A percentile compares a stretch with the other conserved stretches of the same genome.
phyloP scores from a whole-genome alignment of 495 filamentous ascomycete species.

The Penicillium waksmanii region DNA sequence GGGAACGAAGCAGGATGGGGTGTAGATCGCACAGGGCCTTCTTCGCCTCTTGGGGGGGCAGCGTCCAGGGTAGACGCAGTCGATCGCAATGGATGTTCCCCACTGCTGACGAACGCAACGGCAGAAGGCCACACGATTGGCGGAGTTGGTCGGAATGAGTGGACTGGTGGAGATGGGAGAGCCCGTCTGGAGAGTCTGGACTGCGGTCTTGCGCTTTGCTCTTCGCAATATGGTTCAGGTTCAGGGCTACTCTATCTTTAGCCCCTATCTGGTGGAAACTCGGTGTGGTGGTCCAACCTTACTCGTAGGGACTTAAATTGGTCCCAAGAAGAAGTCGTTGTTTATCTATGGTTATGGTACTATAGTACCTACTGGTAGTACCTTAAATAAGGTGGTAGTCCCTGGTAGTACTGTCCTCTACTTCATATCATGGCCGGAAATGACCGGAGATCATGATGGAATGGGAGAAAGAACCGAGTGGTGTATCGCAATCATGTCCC shows the following conservation, averaged over 20 bases:
- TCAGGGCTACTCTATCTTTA: conserved; percentile 2
- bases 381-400: background rate
- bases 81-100: conserved; percentile 34
- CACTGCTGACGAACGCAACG: conserved; percentile 37
- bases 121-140: conserved; percentile 17
- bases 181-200: conserved; percentile 24
- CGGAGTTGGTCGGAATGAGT: conserved; percentile 21
- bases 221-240: background rate
- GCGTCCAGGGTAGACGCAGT: conserved; percentile 23
- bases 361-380: background rate
- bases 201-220: background rate
- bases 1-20: conserved; percentile 11
- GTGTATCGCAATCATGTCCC: background rate
- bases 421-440: conserved; percentile 1
- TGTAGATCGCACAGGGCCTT: conserved; percentile 23
- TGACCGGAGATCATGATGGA: background rate
- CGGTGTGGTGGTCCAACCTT: background rate
- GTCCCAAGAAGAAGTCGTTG: no score
- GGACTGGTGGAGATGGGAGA: conserved; percentile 20
- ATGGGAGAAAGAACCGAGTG: background rate
- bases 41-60: conserved; percentile 12
- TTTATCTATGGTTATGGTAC: background rate
- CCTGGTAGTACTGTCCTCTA: background rate
- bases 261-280: background rate
- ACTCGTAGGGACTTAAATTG: no score